Evolutionary conservation across 345 rosid genomes (phyloP).

Genomic region (Sisymbrium altissimum): DNA sequence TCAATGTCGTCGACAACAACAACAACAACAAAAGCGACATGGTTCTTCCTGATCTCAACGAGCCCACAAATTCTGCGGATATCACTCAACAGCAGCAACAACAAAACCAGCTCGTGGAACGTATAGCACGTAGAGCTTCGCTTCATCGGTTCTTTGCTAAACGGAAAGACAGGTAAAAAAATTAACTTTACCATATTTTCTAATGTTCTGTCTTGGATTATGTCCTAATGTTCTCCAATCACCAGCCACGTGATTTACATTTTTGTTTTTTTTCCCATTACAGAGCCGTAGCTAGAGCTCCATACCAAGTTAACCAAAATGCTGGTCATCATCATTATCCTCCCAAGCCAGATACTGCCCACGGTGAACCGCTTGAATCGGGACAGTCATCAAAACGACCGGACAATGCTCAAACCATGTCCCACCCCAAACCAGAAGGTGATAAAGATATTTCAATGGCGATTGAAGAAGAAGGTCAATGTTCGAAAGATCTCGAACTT

Average conservation of each 20-base stretch:
- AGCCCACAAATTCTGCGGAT: slow-evolving; percentile 21
- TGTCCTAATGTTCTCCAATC: background rate
- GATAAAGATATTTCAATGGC: slow-evolving; percentile 11
- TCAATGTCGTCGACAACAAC: background rate
- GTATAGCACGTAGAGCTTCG: slow-evolving; percentile 58
- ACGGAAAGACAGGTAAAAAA: slow-evolving; percentile 64
- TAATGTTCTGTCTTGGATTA: background rate
- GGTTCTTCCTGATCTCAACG: slow-evolving; percentile 42
- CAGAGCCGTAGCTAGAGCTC: slow-evolving; percentile 61
- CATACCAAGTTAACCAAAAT: slow-evolving; percentile 51
- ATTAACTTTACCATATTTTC: background rate
- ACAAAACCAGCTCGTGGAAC: slow-evolving; percentile 30
- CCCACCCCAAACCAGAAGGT: slow-evolving; percentile 1
- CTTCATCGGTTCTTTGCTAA: slow-evolving; percentile 68
- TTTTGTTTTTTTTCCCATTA: background rate
- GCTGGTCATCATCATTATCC: slow-evolving; percentile 20
- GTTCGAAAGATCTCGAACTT: slow-evolving; percentile 51
- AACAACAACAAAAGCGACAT: slow-evolving; percentile 12
- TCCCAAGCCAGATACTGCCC: slow-evolving; percentile 18
- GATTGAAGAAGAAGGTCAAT: slow-evolving; percentile 32
- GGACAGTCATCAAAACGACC: slow-evolving; percentile 28
- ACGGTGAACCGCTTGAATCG: slow-evolving; percentile 22
- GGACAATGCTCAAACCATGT: background rate
- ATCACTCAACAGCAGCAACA: slow-evolving; percentile 6
- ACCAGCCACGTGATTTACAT: background rate